phyloP scores from a whole-genome alignment of 805 yeast species.

The Metschnikowia anglica region DNA sequence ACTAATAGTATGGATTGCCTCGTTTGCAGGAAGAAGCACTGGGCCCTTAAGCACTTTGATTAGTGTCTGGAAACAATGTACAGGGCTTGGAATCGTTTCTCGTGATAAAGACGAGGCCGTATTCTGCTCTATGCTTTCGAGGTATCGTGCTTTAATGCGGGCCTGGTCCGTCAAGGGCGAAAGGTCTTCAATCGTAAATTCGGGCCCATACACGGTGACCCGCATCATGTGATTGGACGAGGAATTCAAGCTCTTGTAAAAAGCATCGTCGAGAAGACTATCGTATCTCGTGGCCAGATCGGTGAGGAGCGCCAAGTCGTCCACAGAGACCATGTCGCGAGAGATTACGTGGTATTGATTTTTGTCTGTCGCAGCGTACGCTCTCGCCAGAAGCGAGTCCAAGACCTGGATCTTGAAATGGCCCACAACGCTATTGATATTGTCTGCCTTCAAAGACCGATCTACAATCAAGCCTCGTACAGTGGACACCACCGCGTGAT shows the following conservation, averaged over 20 bases:
- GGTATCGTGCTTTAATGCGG: conserved; percentile 53
- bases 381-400: conserved; percentile 17
- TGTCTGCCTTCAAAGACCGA: too few species aligned
- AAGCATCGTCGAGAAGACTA: conserved; percentile 35
- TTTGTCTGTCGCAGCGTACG: conserved; percentile 23
- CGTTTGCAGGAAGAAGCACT: conserved; percentile 42
- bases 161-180: conserved; percentile 45
- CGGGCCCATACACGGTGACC: conserved; percentile 52
- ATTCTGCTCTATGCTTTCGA: conserved; percentile 33
- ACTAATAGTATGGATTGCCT: conserved; percentile 55
- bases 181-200: conserved; percentile 49
- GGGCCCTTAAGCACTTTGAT: conserved; percentile 70
- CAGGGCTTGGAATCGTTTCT: conserved; percentile 48
- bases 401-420: conserved; percentile 36
- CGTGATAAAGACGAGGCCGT: conserved; percentile 26
- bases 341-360: conserved; percentile 39
- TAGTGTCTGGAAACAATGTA: conserved; percentile 60
- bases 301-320: conserved; percentile 27
- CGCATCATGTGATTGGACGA: conserved; percentile 38
- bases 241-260: conserved; percentile 28
- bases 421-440: background rate
- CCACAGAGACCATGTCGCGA: conserved; percentile 24
- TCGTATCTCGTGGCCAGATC: conserved; percentile 10
- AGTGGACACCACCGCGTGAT: conserved; percentile 22
- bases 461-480: conserved; percentile 36